Conservation (phyloP, 176 grass and related monocot species). For the Aegilops tauschii region DNA sequence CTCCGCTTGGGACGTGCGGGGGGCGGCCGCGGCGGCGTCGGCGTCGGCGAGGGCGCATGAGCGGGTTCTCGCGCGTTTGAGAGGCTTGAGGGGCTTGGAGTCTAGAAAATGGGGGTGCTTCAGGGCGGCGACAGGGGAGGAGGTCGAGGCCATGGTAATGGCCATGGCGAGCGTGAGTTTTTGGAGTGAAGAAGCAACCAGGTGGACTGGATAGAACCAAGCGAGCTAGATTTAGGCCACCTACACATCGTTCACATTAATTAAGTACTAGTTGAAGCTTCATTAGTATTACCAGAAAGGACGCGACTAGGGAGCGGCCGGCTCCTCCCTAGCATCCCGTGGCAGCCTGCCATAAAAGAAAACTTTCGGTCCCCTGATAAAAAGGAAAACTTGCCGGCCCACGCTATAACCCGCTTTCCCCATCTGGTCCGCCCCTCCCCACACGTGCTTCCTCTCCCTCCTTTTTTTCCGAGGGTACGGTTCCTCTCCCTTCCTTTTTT, state of each 20-base stretch:
- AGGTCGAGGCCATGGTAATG: conserved; percentile 34
- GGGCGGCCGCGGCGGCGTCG: conserved; percentile 20
- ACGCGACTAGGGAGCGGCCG: no score
- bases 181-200: conserved; percentile 10
- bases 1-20: conserved; percentile 29
- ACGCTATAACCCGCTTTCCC: no score
- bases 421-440: no score
- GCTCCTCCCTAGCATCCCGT: no score
- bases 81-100: neutral
- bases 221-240: neutral
- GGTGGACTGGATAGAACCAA: conserved; percentile 21
- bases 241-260: neutral
- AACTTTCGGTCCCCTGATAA: no score
- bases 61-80: neutral
- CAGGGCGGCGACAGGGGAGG: conserved; percentile 21
- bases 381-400: no score
- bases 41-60: conserved; percentile 28
- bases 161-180: conserved; percentile 2
- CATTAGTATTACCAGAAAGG: no score
- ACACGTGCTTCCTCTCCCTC: no score
- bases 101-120: conserved; percentile 18
- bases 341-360: no score
- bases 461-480: no score
- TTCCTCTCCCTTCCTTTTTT: no score
- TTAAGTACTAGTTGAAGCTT: neutral